Evolutionary conservation across 1,284 basidiomycete genomes (phyloP), one percentile per base, ranked within the genome.

Genomic region (Puccinia sorghi): DNA sequence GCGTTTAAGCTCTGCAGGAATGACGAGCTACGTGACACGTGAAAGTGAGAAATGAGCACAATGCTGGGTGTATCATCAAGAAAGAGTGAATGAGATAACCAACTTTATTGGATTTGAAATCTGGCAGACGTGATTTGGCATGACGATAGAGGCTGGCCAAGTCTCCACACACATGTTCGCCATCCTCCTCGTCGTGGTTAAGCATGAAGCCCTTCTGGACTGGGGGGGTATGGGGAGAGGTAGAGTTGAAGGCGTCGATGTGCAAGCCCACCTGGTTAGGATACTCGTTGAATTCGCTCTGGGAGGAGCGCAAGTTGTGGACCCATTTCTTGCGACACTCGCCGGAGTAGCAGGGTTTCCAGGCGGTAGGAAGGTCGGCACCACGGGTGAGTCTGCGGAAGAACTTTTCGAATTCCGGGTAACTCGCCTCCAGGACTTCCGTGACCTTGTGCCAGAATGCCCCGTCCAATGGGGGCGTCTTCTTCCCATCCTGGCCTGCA

Each of bases 371-470:
- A 41, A 41, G 32, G 41, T 59, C n/a, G 9, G 67, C 76, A 11
- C 69, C 76, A 11, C 76, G n/a, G n/a, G 43, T 79, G 9, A 79
- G 52, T 2, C 76, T 54, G 13, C 17, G 41, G 56, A 61, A 79
- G 39, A 79, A 79, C n/a, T 72, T 71, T 20, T 79, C 76, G 56
- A 79, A 79, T 37, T 71, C 76, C 17, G 66, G 67, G 46, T 63
- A 79, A 63, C 56, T 71, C 2, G 15, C 43, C 22, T 72, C 67
- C 12, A 79, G 46, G 0, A 79, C 46, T 17, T 89, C 88, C 0
- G 89, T 89, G 4, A 90, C 85, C 76, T 85, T 84, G 81, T 90
- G 89, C 89, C 89, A 90, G 84, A 90, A 90, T 12, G 86, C 83
- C 1, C 88, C 86, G 74, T 84, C 84, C 20, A 87, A 84, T 1